A percentile compares a stretch with the other conserved stretches of the same genome.
phyloP scores from a whole-genome alignment of 2,329 filamentous ascomycete species.

The Camptophora hylomeconis region DNA sequence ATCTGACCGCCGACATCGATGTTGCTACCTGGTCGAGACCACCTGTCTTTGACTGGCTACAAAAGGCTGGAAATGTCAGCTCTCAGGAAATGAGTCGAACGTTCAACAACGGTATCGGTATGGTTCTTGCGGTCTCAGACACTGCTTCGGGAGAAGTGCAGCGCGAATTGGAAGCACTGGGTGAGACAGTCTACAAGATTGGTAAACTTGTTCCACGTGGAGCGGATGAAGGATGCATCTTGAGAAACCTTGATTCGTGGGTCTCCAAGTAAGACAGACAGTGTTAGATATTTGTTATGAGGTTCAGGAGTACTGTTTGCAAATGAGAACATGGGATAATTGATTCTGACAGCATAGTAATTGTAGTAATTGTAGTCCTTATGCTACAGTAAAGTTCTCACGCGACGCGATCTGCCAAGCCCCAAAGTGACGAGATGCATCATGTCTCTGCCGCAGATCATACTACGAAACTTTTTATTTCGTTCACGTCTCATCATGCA shows the following conservation, averaged over 20 bases:
- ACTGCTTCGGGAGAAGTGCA: slow-evolving; percentile 49
- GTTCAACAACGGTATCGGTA: slow-evolving; percentile 90
- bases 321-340: too few species aligned
- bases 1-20: slow-evolving; percentile 70
- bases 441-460: too few species aligned
- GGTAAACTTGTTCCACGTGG: slow-evolving; percentile 54
- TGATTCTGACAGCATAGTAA: too few species aligned
- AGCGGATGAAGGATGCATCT: slow-evolving; percentile 43
- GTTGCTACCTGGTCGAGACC: slow-evolving; percentile 63
- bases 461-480: too few species aligned
- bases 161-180: slow-evolving; percentile 47
- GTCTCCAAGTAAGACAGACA: slow-evolving; percentile 3
- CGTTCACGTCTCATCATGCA: too few species aligned
- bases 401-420: too few species aligned
- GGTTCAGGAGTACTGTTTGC: too few species aligned
- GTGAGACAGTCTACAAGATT: slow-evolving; percentile 66
- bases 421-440: too few species aligned
- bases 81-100: slow-evolving; percentile 74
- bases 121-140: slow-evolving; percentile 71
- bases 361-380: too few species aligned
- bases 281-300: too few species aligned
- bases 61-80: slow-evolving; percentile 49
- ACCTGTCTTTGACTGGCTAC: slow-evolving; percentile 77
- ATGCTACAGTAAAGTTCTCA: too few species aligned
- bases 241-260: slow-evolving; percentile 46